phyloP scores from a whole-genome alignment of 2,329 filamentous ascomycete genomes.

The Harringtonia lauricola region DNA sequence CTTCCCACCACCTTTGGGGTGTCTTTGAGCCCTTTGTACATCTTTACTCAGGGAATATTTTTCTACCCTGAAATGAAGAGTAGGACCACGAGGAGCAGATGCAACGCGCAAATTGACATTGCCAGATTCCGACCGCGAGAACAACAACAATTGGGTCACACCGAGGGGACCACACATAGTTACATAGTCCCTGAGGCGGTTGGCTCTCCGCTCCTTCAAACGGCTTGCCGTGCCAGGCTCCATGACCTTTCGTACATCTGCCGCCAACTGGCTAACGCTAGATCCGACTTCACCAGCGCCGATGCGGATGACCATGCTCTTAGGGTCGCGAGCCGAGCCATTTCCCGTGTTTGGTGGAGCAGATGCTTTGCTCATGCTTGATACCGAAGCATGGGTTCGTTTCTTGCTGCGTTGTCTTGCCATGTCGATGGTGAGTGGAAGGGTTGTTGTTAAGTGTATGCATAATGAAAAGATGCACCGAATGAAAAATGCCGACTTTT shows the following conservation, averaged over 20 bases:
- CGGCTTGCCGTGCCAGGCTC: conserved; percentile 86
- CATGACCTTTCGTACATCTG: conserved; percentile 89
- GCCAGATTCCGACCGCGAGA: conserved; percentile 78
- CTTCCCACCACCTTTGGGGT: conserved; percentile 71
- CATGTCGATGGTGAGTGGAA: conserved; percentile 37
- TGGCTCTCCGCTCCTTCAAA: conserved; percentile 79
- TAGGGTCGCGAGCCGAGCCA: conserved; percentile 60
- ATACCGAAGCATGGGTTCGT: conserved; percentile 68
- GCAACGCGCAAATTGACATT: conserved; percentile 89
- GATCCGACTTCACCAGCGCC: conserved; percentile 88
- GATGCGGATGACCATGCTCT: conserved; percentile 97
- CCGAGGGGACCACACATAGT: conserved; percentile 92
- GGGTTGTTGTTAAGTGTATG: too few species aligned
- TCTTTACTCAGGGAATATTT: conserved; percentile 93
- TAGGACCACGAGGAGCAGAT: conserved; percentile 81
- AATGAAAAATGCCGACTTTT: too few species aligned
- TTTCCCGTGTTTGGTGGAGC: conserved; percentile 43
- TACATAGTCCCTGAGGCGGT: conserved; percentile 83
- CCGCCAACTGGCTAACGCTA: conserved; percentile 81
- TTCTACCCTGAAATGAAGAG: conserved; percentile 86
- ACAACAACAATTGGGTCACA: conserved; percentile 84
- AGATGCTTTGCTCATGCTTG: conserved; percentile 42
- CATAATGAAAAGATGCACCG: too few species aligned
- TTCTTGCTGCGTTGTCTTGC: conserved; percentile 76
- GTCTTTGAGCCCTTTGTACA: conserved; percentile 71